Evolutionary conservation across 164 flowering plant species (phyloP), one percentile per base, ranked within the genome.

Genomic region (Akebia trifoliata): DNA sequence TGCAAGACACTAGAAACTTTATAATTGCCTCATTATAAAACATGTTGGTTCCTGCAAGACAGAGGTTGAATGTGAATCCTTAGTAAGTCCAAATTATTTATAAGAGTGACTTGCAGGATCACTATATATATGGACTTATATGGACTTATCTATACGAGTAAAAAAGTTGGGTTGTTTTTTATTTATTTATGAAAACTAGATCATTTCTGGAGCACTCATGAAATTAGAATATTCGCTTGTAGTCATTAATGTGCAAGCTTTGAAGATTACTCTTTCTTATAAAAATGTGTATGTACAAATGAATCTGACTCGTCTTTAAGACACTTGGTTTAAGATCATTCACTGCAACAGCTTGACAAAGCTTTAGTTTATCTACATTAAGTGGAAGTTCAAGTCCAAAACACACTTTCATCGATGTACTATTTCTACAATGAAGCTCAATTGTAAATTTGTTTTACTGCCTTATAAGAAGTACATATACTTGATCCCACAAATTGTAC

Each of bases 321-420:
- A 10, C 48, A 25, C 31, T 39, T 56, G 48, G 59, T 56, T 25
- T 48, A 28, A 39, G 25, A 18, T 4, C 22, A 18, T 56, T 56
- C 48, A 38, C 46, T 34, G 40, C 8, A 39, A 4, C 38, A 15
- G 36, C 46, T 29, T 29, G 37, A 28, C n/a, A 8, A 28, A 29
- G 22, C 47, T 56, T 40, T 56, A 20, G 28, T 6, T 17, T 56
- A 42, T 34, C 42, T 1, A 11, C 49, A 42, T 35, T 31, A 40
- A 42, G 60, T 56, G 49, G 22, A 47, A 6, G 17, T 25, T 47
- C 32, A 47, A 47, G 29, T 47, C 26, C 30, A 47, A 24, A 47
- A 38, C 15, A 38, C 9, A 38, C 9, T 8, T 38, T 3, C 42
- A n/a, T n/a, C n/a, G n/a, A n/a, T n/a, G n/a, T n/a, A n/a, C n/a